Base-by-base conservation (phyloP, 371 early-diverging fungal species). In the Dinochytrium kinnereticum region DNA sequence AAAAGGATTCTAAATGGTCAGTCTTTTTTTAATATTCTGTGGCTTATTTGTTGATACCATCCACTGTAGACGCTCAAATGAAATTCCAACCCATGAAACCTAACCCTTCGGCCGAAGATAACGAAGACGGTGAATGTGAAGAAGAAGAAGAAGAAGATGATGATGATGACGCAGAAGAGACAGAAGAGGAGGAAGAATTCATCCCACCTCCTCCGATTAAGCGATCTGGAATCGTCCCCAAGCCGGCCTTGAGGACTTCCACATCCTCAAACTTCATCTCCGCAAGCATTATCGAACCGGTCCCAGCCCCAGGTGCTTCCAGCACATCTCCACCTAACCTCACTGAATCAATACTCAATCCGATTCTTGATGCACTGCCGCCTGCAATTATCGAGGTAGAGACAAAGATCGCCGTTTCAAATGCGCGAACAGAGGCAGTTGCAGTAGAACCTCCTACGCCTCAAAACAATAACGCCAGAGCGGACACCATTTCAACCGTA, bases 1-100 rank as follows among this genome's bases (percentile, higher is more conserved):
- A 5, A 34, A 33, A 38, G 15, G 15, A 53, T 76, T 19, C 34
- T 79, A 36, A 64, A 64, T 24, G 80, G 80, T 79, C 39, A 64
- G 73, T n/a, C 33, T 57, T 44, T 0, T 26, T 70, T 61, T 33
- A 40, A 24, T 36, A 19, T 26, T 5, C 19, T 5, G 7, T 15
- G 31, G 17, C 19, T 37, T 31, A 31, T 33, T 38, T 73, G 28
- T 66, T 19, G 17, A 10, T n/a, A n/a, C n/a, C n/a, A n/a, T n/a
- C 31, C 0, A 26, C n/a, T 64, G 39, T 28, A 28, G 68, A 57
- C 31, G 13, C 50, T 51, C 13, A 69, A 31, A 69, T 10, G 31
- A 44, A 51, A 51, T 69, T 53, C 34, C 69, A 51, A 50, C 69
- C 69, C 13, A n/a, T n/a, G n/a, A n/a, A n/a, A n/a, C 55, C 69